A percentile compares a stretch with the other conserved stretches of the same genome.
These are phyloP conservation scores for Exophiala phaeomuriformis DNA, from an alignment of 2,329 filamentous ascomycete genomes.

Conservation along the genomic window DNA sequence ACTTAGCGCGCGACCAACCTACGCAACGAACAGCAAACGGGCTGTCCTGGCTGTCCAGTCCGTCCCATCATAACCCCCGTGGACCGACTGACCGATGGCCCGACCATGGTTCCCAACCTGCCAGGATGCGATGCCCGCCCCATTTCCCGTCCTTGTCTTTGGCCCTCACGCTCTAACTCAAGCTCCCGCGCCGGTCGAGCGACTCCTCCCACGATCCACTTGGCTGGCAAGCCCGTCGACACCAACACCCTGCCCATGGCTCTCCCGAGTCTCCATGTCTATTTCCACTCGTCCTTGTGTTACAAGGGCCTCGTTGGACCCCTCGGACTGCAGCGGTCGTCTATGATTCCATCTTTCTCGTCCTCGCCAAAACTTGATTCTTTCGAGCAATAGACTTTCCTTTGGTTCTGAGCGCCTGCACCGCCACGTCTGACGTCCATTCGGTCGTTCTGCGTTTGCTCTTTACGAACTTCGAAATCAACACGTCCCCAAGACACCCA, in stretches of 20 bases:
- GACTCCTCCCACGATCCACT: not conserved
- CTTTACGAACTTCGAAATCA: constrained; percentile 16
- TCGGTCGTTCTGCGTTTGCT: constrained; percentile 10
- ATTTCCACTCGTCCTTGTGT: not conserved
- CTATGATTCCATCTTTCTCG: constrained; percentile 17
- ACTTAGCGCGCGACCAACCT: no score
- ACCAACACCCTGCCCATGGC: constrained; percentile 3
- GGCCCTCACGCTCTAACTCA: not conserved
- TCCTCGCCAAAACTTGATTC: constrained; percentile 26
- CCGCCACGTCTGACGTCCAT: constrained; percentile 26
- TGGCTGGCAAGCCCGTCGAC: not conserved
- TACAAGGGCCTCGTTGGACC: not conserved
- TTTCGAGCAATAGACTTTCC: constrained; percentile 7
- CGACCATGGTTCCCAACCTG: not conserved
- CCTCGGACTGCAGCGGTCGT: constrained; percentile 14
- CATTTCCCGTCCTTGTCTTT: constrained; percentile 1
- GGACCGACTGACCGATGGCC: not conserved
- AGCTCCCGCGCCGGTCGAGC: not conserved
- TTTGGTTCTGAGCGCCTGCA: constrained; percentile 14
- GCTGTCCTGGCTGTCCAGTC: no score
- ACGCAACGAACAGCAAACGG: no score
- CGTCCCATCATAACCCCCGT: no score
- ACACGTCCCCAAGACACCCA: constrained; percentile 6
- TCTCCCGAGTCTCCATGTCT: not conserved
- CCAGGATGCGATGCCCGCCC: not conserved